Base-by-base conservation (phyloP, 2,329 filamentous ascomycete genomes). In the Juglanconis juglandina region DNA sequence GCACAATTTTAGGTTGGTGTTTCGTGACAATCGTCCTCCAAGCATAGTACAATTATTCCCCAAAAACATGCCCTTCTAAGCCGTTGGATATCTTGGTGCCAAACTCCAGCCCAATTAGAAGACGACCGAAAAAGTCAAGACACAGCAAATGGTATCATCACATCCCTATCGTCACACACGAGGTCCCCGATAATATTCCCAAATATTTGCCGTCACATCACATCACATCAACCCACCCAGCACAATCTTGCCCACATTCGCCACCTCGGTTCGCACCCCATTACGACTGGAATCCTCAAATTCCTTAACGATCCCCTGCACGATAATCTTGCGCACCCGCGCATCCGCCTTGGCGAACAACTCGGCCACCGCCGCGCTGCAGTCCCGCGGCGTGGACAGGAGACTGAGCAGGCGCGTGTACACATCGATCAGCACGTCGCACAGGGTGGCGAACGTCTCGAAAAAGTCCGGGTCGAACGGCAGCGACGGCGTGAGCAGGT, bases 381-480 rank as follows among this genome's bases (percentile, higher is more conserved):
- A 95, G 53, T 90, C 83, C 33, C 88, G 84, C 1, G 93, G 89
- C 3, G 86, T 86, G n/a, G 87, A 82, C 30, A 98, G 79, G 61
- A 99, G 79, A 48, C 80, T 81, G 68, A 96, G 79, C 34, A 99
- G 85, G 58, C 87, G 86, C 41, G 87, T 87, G 76, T 99, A 99
- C 69, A 88, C 91, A 73, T 98, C 95, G 68, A 97, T 96, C 63
- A 99, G 78, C 3, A 96, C 91, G 71, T 99, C 95, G 77, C 95
- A 98, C 6, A 99, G 81, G 11, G 95, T 97, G 13, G 92, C 89
- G 76, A 98, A 98, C 0, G 93, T 97, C 77, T 96, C 92, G 73
- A 94, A 95, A 70, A 96, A 99, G 75, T 99, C 95, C 0, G 95
- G 95, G 65, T 98, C 93, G 70, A 99, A 99, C 0, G 95, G 95